phyloP scores from a whole-genome alignment of 2,329 filamentous ascomycete genomes.

The Colletotrichum filicis region DNA sequence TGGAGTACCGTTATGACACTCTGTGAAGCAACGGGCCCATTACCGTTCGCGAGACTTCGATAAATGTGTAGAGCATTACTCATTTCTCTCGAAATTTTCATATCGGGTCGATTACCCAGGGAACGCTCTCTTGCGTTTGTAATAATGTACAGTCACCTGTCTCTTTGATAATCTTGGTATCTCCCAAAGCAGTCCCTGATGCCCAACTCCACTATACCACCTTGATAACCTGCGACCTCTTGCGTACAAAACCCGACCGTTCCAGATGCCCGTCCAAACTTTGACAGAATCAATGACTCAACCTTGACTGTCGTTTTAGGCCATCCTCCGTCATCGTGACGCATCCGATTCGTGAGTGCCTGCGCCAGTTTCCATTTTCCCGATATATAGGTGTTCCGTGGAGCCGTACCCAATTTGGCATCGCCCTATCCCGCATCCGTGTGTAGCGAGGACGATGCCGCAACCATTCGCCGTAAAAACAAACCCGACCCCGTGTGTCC shows the following conservation, averaged over 20 bases:
- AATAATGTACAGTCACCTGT: background rate
- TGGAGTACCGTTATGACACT: background rate
- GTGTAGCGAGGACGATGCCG: background rate
- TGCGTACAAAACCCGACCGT: background rate
- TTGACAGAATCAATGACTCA: background rate
- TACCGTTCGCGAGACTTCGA: background rate
- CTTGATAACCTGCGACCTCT: background rate
- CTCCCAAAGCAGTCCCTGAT: slow-evolving; percentile 17
- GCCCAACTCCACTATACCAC: slow-evolving; percentile 10
- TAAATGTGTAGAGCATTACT: background rate
- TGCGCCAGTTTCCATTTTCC: slow-evolving; percentile 1
- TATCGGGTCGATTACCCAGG: background rate
- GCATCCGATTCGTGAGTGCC: background rate
- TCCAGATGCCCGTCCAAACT: background rate
- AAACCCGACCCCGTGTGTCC: background rate
- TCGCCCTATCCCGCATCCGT: background rate
- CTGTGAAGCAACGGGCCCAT: background rate
- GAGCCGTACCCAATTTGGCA: background rate
- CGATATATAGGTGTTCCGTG: background rate
- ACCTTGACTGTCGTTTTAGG: background rate
- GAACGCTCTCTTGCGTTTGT: background rate
- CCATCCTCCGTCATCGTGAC: background rate
- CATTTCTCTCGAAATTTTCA: background rate
- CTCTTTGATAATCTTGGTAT: slow-evolving; percentile 18
- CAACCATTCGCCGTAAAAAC: slow-evolving; percentile 10